Percentiles rank a stretch among this genome's conserved stretches.
Conservation (phyloP, 257 asterid species). For the Agastache rugosa region DNA sequence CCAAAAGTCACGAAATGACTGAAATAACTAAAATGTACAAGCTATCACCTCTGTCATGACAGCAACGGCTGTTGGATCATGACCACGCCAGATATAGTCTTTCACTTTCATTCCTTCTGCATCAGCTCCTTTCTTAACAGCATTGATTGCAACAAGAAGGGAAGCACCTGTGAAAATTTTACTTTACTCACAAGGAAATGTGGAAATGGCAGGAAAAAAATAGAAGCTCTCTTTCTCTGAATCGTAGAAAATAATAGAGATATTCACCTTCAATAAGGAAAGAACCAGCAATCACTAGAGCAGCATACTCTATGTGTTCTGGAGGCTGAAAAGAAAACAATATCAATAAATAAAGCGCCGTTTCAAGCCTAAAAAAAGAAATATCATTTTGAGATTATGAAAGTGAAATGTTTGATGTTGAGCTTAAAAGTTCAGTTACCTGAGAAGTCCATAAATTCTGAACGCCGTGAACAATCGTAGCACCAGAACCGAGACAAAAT, state of each 20-base stretch:
- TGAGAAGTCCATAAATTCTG: conserved; percentile 89
- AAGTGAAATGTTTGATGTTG: conserved; percentile 27
- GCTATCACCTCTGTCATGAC: conserved; percentile 96
- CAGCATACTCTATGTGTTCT: conserved; percentile 89
- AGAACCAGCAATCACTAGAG: conserved; percentile 95
- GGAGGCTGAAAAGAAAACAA: conserved; percentile 71
- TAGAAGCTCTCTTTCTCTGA: conserved; percentile 20
- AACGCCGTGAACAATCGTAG: conserved; percentile 91
- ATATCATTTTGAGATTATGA: conserved; percentile 23
- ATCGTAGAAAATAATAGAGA: conserved; percentile 19
- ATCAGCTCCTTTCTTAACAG: conserved; percentile 95
- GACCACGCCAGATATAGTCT: conserved; percentile 98
- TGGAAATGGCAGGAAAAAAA: background rate
- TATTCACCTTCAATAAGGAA: conserved; percentile 82
- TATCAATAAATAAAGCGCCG: conserved; percentile 36
- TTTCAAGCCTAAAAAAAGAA: conserved; percentile 30
- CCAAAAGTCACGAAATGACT: conserved; percentile 22
- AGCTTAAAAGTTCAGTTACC: conserved; percentile 52
- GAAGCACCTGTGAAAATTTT: conserved; percentile 73
- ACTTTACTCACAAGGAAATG: conserved; percentile 22
- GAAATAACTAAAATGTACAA: conserved; percentile 31
- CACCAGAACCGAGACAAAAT: conserved; percentile 98
- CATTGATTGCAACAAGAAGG: conserved; percentile 86
- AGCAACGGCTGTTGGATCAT: conserved; percentile 97
- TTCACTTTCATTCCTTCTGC: conserved; percentile 96